Conservation (phyloP, 208 protist species). For the Novymonas esmeraldas region DNA sequence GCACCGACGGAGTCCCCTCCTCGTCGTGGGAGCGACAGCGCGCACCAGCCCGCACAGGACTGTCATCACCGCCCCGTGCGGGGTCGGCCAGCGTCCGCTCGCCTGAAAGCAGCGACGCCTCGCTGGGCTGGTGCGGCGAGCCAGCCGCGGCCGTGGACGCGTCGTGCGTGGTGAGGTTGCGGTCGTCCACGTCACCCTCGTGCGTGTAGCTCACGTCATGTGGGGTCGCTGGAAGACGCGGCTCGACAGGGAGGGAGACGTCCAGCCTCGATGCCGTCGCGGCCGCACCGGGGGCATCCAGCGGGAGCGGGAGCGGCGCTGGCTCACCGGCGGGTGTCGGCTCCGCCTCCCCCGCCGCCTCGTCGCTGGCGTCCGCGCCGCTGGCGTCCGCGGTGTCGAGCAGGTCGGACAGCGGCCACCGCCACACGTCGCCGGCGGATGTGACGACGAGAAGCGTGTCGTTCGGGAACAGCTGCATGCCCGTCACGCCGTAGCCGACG, state of each 20-base stretch:
- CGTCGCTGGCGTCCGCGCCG: constrained; percentile 11
- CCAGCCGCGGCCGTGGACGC: not conserved
- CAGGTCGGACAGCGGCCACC: constrained; percentile 74
- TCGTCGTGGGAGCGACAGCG: not conserved
- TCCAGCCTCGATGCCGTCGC: not conserved
- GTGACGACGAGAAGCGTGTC: constrained; percentile 76
- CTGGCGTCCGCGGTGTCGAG: constrained; percentile 14
- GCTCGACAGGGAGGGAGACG: not conserved
- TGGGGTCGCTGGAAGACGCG: constrained; percentile 2
- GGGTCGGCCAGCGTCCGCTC: not conserved
- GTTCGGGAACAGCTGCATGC: constrained; percentile 64
- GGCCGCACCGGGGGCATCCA: constrained; percentile 8
- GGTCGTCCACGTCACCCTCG: constrained; percentile 19
- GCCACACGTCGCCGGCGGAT: constrained; percentile 79
- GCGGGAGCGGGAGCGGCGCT: constrained; percentile 10
- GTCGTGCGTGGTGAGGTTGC: constrained; percentile 18
- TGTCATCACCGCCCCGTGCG: not conserved
- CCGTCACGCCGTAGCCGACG: constrained; percentile 76
- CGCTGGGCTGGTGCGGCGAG: not conserved
- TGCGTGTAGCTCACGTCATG: constrained; percentile 26
- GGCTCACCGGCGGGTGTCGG: constrained; percentile 5
- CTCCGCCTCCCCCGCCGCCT: constrained; percentile 22
- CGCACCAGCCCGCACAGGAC: not conserved
- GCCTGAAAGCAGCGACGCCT: not conserved
- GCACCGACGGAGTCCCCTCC: constrained; percentile 9